phyloP scores from a whole-genome alignment of 208 protist genomes.

The Wallacemonas sp. region DNA sequence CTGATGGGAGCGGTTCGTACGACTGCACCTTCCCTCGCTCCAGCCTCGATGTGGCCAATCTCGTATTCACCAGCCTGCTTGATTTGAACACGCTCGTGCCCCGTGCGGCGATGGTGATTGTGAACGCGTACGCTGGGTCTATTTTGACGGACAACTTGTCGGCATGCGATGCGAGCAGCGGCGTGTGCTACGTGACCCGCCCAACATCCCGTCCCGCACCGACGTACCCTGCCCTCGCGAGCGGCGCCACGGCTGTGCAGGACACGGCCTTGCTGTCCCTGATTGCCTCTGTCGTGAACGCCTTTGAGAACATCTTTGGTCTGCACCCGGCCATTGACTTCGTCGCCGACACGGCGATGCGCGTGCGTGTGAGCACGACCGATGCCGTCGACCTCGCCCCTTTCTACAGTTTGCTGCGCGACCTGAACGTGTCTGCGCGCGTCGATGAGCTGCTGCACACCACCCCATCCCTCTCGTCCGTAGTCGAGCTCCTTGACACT shows the following conservation, averaged over 20 bases:
- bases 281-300: neutral
- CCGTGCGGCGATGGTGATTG: constrained; percentile 3
- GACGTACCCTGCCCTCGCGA: neutral
- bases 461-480: neutral
- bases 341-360: constrained; percentile 6
- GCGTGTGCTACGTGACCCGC: constrained; percentile 5
- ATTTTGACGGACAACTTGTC: constrained; percentile 8
- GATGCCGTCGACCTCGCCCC: neutral
- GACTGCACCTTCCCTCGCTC: neutral
- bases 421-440: neutral
- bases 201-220: neutral
- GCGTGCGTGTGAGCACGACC: neutral
- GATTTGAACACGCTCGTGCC: constrained; percentile 8
- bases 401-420: neutral
- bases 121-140: neutral
- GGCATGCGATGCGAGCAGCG: neutral
- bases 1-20: constrained; percentile 6
- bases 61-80: neutral
- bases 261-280: constrained; percentile 3
- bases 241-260: neutral
- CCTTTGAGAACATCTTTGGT: neutral
- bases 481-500: neutral
- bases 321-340: neutral
- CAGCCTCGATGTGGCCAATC: neutral
- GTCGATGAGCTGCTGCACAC: neutral